These are phyloP conservation scores for Paxillus involutus DNA, from an alignment of 768 basidiomycete species.

Conservation along the genomic window DNA sequence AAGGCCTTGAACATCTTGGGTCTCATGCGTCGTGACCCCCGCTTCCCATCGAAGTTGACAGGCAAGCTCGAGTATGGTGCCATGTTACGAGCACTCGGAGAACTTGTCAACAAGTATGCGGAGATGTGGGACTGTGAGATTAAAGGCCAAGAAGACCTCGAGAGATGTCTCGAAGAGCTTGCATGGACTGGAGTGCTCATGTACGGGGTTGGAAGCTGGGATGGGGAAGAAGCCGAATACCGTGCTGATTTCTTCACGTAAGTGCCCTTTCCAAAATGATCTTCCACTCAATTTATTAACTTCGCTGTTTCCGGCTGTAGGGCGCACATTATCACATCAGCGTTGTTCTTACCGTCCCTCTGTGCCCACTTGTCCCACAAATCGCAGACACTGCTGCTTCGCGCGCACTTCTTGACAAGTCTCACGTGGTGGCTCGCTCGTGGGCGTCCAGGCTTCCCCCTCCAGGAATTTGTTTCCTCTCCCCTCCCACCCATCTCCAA, in stretches of 20 bases:
- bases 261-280: conserved; percentile 23
- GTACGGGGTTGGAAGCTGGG: conserved; percentile 51
- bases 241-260: conserved; percentile 62
- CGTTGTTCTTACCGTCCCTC: conserved; percentile 53
- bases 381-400: conserved; percentile 48
- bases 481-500: conserved; percentile 3
- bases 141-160: conserved; percentile 31
- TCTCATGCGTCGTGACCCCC: conserved; percentile 45
- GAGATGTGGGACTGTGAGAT: conserved; percentile 40
- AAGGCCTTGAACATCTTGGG: conserved; percentile 45
- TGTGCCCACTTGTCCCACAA: conserved; percentile 51
- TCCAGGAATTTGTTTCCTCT: conserved; percentile 44
- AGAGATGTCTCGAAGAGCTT: conserved; percentile 55
- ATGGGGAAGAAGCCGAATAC: conserved; percentile 36
- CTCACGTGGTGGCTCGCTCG: conserved; percentile 51
- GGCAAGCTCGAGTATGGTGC: conserved; percentile 5
- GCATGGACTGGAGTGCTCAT: conserved; percentile 49
- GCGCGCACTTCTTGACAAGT: conserved; percentile 48
- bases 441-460: conserved; percentile 46
- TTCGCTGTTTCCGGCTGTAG: conserved; percentile 38
- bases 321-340: conserved; percentile 64
- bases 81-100: conserved; percentile 28
- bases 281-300: neutral
- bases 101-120: conserved; percentile 36
- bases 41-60: conserved; percentile 16